Conservation (phyloP, 805 yeast genomes). For the Brettanomyces nanus region DNA sequence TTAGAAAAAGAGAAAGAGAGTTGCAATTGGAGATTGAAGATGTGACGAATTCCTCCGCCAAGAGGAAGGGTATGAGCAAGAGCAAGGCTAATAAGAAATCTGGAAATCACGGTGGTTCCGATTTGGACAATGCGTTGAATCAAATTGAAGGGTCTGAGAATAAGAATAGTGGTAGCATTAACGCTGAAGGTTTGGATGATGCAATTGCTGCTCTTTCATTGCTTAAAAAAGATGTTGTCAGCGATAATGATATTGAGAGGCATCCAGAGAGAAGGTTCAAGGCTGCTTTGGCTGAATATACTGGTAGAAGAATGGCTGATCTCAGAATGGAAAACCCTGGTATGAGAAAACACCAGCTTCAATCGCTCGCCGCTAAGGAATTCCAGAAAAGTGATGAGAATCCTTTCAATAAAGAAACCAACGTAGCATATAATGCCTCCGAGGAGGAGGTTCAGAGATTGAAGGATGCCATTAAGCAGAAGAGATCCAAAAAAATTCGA, state of each 20-base stretch:
- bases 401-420: conserved; percentile 76
- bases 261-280: conserved; percentile 87
- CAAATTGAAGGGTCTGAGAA: conserved; percentile 34
- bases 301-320: conserved; percentile 65
- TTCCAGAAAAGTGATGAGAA: conserved; percentile 74
- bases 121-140: conserved; percentile 60
- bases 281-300: conserved; percentile 67
- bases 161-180: conserved; percentile 34
- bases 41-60: conserved; percentile 41
- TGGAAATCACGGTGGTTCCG: conserved; percentile 32
- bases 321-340: conserved; percentile 73
- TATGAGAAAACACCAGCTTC: conserved; percentile 67
- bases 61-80: conserved; percentile 57
- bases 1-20: conserved; percentile 78
- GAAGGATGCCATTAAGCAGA: conserved; percentile 22
- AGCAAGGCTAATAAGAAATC: conserved; percentile 33
- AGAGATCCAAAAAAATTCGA: conserved; percentile 26
- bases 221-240: conserved; percentile 49
- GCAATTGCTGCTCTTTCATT: conserved; percentile 73
- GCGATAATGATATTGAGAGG: conserved; percentile 60
- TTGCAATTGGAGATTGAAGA: conserved; percentile 53
- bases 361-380: conserved; percentile 67
- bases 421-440: conserved; percentile 54
- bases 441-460: conserved; percentile 39
- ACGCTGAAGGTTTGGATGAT: conserved; percentile 69